Conservation (phyloP, 2,329 filamentous ascomycete species). For the Colletotrichum truncatum region DNA sequence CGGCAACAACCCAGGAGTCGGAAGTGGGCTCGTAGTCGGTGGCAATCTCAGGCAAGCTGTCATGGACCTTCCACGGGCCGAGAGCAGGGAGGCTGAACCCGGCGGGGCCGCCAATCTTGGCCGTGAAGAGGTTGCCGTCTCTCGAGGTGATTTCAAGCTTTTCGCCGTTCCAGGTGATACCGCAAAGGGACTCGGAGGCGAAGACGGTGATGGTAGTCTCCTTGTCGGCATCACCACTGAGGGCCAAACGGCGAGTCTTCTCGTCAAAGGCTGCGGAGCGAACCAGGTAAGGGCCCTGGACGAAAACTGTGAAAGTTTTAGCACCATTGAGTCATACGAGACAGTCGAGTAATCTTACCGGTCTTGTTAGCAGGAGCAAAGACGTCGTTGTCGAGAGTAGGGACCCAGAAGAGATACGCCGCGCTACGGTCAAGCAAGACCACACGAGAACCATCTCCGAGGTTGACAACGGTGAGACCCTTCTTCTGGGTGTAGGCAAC, state of each 20-base stretch:
- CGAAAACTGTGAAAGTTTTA: constrained; percentile 49
- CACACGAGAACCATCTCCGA: constrained; percentile 56
- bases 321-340: no score
- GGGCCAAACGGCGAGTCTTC: constrained; percentile 44
- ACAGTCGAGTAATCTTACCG: no score
- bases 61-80: constrained; percentile 54
- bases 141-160: constrained; percentile 39
- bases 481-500: constrained; percentile 58
- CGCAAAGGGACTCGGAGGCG: constrained; percentile 52
- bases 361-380: constrained; percentile 54
- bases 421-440: constrained; percentile 62
- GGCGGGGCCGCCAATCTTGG: constrained; percentile 37
- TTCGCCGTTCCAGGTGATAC: constrained; percentile 62
- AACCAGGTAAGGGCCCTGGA: constrained; percentile 62
- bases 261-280: constrained; percentile 49
- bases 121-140: constrained; percentile 39
- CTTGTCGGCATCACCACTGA: constrained; percentile 55
- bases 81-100: constrained; percentile 49
- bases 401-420: constrained; percentile 67
- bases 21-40: constrained; percentile 52
- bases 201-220: constrained; percentile 55
- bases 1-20: constrained; percentile 55
- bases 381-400: constrained; percentile 57
- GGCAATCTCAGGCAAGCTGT: constrained; percentile 58
- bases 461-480: constrained; percentile 56